Base-by-base conservation (phyloP, 2,329 filamentous ascomycete species). In the Alternaria gaisen region DNA sequence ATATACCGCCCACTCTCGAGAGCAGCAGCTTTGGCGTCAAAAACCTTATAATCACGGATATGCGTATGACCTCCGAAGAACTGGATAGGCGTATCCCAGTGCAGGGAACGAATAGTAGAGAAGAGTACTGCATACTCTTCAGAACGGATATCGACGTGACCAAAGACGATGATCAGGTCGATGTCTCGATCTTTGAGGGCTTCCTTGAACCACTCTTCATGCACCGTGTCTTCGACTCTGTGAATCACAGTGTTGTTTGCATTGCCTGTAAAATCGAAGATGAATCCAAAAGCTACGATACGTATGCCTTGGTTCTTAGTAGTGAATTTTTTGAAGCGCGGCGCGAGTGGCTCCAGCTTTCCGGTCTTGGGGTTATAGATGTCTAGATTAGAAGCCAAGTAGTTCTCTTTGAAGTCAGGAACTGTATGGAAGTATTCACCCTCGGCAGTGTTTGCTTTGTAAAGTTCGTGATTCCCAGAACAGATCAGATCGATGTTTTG, bases 391-490 rank as follows among this genome's bases (percentile, higher is more conserved):
- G 94, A 97, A 11, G 94, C 91, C 20, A 98, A 82, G 69, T 98
- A 98, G 60, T 86, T 89, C 38, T 88, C 87, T 56, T 87, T 87
- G 80, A 93, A 98, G 74, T 93, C 91, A 2, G 92, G 92, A 1
- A 97, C 91, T 0, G 93, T 97, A 55, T 87, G 86, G 56, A 88
- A 83, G 74, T 91, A 91, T 76, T 98, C 95, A 61, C 89, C 86
- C 53, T 91, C 87, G 20, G 93, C 91, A 0, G 93, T 91, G 63
- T 90, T 89, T 57, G 86, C 82, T 70, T 93, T 88, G 83, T 99
- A 99, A 12, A 99, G 86, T 81, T 99, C 95, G 81, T 99, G 95
- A 73, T 99, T 99, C 51, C 95, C 95, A 1, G 90, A 90, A 69
- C 89, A 94, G 48, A 98, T 85, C 26, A 97, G 81, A 75, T 98